Percentiles rank a stretch among this genome's conserved stretches.
phyloP scores from a whole-genome alignment of 1,284 basidiomycete species.

The Inonotus obliquus region DNA sequence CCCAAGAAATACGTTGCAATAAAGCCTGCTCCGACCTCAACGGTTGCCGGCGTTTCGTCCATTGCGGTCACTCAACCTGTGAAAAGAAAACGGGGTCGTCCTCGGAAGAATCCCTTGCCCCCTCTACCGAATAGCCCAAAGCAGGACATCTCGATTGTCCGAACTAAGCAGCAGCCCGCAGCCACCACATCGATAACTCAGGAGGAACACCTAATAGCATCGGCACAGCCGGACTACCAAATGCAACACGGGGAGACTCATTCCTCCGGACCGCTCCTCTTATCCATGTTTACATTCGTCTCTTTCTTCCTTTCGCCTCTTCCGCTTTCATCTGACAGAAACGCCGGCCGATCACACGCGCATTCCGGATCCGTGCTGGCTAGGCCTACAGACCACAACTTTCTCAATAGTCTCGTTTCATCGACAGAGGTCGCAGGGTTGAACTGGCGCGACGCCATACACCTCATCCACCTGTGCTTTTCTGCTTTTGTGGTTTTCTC shows the following conservation, averaged over 20 bases:
- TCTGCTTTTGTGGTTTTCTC: constrained; percentile 56
- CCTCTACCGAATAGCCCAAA: neutral
- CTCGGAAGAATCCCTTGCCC: constrained; percentile 47
- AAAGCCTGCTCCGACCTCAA: constrained; percentile 1
- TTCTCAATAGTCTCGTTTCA: constrained; percentile 18
- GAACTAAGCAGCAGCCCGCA: constrained; percentile 20
- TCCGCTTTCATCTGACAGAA: constrained; percentile 32
- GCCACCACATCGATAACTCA: neutral
- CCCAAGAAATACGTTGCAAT: constrained; percentile 11
- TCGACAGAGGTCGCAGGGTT: constrained; percentile 25
- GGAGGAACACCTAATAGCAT: neutral
- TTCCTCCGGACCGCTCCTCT: constrained; percentile 47
- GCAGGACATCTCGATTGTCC: neutral
- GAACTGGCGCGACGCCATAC: constrained; percentile 47
- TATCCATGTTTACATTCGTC: constrained; percentile 71
- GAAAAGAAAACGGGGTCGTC: constrained; percentile 78
- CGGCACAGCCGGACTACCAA: neutral
- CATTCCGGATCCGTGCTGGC: constrained; percentile 31
- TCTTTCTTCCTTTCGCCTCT: constrained; percentile 73
- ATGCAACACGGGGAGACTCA: constrained; percentile 21
- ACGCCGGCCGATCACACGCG: constrained; percentile 23
- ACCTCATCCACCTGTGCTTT: constrained; percentile 56
- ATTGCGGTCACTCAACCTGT: constrained; percentile 42
- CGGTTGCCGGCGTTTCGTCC: constrained; percentile 4
- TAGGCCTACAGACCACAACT: neutral